Conservation (phyloP, 2,329 filamentous ascomycete genomes). For the Aspergillus aculeatus region DNA sequence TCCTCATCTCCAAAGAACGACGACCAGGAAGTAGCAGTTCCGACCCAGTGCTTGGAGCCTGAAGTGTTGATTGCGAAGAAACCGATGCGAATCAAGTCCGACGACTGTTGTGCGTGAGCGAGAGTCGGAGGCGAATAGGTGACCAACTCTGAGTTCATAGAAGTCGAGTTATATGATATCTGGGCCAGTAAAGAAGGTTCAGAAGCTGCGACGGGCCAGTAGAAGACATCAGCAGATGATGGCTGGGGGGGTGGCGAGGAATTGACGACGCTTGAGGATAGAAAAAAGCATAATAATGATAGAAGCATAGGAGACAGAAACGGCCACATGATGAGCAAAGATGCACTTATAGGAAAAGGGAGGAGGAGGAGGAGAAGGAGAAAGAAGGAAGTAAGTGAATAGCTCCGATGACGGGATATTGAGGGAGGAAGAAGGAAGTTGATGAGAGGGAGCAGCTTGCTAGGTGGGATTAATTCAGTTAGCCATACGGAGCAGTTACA, state of each 20-base stretch:
- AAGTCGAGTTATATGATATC: conserved; percentile 42
- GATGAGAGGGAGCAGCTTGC: too few relatives aligned
- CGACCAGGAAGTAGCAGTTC: conserved; percentile 40
- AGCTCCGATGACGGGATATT: background rate
- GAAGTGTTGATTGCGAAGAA: conserved; percentile 44
- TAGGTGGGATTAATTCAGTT: too few relatives aligned
- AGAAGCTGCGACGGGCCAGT: conserved; percentile 36
- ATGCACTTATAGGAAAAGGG: background rate
- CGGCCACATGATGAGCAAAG: conserved; percentile 14
- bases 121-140: conserved; percentile 40
- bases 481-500: too few relatives aligned
- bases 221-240: conserved; percentile 36
- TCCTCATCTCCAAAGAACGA: conserved; percentile 27
- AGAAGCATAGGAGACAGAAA: conserved; percentile 13
- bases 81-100: conserved; percentile 55
- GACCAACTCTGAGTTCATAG: conserved; percentile 35
- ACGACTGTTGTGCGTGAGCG: conserved; percentile 17
- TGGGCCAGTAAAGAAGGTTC: conserved; percentile 40
- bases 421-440: background rate
- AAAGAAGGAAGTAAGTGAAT: background rate
- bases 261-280: conserved; percentile 17
- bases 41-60: conserved; percentile 40
- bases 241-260: conserved; percentile 18
- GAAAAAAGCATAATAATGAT: conserved; percentile 14
- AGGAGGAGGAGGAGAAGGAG: too few relatives aligned